Evolutionary conservation across 129 eudicot genomes (phyloP).

Genomic region (Centrapalus pauciflorus): DNA sequence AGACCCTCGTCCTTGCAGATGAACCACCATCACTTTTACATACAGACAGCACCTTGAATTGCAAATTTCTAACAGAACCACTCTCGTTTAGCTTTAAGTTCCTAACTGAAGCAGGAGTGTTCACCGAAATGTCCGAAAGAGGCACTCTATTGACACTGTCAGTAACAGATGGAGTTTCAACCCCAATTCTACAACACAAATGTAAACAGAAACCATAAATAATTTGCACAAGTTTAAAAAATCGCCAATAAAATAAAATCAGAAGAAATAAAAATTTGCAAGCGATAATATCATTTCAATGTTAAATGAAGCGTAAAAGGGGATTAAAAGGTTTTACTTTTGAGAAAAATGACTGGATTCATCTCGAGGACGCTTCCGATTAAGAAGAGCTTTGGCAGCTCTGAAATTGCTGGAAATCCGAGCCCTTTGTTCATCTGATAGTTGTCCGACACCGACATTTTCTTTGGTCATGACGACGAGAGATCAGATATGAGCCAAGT

Average conservation of each 20-base stretch:
- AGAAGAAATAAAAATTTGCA: neutral
- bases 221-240: neutral
- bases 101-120: constrained; percentile 24
- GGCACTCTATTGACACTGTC: constrained; percentile 35
- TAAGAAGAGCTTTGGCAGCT: constrained; percentile 64
- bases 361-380: constrained; percentile 44
- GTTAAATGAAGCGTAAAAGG: neutral
- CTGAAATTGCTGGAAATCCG: constrained; percentile 56
- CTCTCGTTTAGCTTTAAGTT: constrained; percentile 14
- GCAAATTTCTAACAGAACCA: constrained; percentile 9
- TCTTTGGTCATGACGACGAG: constrained; percentile 25
- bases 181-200: constrained; percentile 20
- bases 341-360: constrained; percentile 1
- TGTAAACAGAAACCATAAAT: neutral
- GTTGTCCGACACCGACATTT: constrained; percentile 22
- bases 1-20: neutral
- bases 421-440: constrained; percentile 62
- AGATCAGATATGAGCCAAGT: neutral
- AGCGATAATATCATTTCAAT: neutral
- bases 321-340: constrained; percentile 21
- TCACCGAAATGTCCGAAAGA: constrained; percentile 39
- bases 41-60: neutral
- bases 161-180: neutral
- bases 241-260: neutral
- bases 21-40: constrained; percentile 5